Evolutionary conservation across 2,329 filamentous ascomycete species (phyloP).

Genomic region (Aspergillus ruber): DNA sequence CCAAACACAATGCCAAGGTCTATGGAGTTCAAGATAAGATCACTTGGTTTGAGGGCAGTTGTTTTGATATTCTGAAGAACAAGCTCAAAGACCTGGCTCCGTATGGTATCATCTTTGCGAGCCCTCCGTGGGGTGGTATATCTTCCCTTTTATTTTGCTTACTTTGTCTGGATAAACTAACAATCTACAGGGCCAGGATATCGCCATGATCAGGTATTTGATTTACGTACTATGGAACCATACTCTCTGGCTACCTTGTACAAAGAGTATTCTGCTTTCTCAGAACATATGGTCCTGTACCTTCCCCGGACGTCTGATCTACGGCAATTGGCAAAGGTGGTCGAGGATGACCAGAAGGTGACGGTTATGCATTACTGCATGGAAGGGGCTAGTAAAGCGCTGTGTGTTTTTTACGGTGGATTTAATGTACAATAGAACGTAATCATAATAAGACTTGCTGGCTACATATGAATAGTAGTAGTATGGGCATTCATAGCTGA

Average conservation of each 20-base stretch:
- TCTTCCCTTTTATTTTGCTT: not conserved
- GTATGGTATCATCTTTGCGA: constrained; percentile 60
- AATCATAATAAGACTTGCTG: not conserved
- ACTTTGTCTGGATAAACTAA: not conserved
- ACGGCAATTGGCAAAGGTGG: constrained; percentile 62
- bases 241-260: constrained; percentile 65
- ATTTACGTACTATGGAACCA: constrained; percentile 79
- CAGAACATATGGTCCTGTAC: constrained; percentile 62
- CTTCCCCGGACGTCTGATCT: constrained; percentile 80
- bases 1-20: constrained; percentile 81
- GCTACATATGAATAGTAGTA: not conserved
- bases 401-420: constrained; percentile 55
- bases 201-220: constrained; percentile 63
- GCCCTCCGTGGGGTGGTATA: constrained; percentile 67
- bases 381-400: constrained; percentile 74
- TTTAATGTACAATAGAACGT: constrained; percentile 33
- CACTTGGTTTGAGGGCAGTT: constrained; percentile 81
- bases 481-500: constrained; percentile 10
- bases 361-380: constrained; percentile 87
- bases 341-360: constrained; percentile 49
- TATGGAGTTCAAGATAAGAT: constrained; percentile 76
- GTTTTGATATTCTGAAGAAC: constrained; percentile 62
- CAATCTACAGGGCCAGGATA: constrained; percentile 53
- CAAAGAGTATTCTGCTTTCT: constrained; percentile 50
- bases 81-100: constrained; percentile 43